Evolutionary conservation across 2,329 filamentous ascomycete genomes (phyloP).

Genomic region (Elsinoe necatrix): DNA sequence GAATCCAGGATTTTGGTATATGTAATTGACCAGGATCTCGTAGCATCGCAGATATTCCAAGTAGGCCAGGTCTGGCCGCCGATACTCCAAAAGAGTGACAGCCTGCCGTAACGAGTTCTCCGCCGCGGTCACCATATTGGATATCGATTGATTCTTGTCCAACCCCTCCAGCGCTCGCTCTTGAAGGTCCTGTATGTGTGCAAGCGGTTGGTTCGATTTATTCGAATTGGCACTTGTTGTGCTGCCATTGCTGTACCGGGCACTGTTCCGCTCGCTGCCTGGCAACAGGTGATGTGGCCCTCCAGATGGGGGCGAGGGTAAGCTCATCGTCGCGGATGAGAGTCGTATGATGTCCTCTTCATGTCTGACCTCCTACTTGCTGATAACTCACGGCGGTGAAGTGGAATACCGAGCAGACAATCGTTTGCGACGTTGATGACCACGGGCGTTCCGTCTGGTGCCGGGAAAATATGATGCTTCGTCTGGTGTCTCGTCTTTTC

Average conservation of each 20-base stretch:
- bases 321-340: slow-evolving; percentile 8
- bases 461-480: not conserved
- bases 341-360: not conserved
- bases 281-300: slow-evolving; percentile 4
- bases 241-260: slow-evolving; percentile 18
- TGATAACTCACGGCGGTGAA: not conserved
- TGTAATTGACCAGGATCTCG: slow-evolving; percentile 65
- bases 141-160: slow-evolving; percentile 23
- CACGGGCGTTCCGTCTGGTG: not conserved
- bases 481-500: too few species aligned
- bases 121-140: slow-evolving; percentile 34
- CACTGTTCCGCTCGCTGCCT: slow-evolving; percentile 12
- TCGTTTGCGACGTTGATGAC: not conserved
- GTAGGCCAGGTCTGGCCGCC: slow-evolving; percentile 64
- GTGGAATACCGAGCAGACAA: not conserved
- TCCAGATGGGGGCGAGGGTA: slow-evolving; percentile 15
- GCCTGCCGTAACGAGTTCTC: slow-evolving; percentile 41
- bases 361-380: not conserved
- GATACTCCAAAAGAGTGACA: slow-evolving; percentile 53
- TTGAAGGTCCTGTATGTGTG: slow-evolving; percentile 38
- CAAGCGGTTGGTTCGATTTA: slow-evolving; percentile 20
- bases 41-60: slow-evolving; percentile 77
- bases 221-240: slow-evolving; percentile 12
- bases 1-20: slow-evolving; percentile 70
- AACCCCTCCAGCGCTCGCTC: slow-evolving; percentile 33